Conservation (phyloP, 148 eudicot genomes). For the Drosera capensis region DNA sequence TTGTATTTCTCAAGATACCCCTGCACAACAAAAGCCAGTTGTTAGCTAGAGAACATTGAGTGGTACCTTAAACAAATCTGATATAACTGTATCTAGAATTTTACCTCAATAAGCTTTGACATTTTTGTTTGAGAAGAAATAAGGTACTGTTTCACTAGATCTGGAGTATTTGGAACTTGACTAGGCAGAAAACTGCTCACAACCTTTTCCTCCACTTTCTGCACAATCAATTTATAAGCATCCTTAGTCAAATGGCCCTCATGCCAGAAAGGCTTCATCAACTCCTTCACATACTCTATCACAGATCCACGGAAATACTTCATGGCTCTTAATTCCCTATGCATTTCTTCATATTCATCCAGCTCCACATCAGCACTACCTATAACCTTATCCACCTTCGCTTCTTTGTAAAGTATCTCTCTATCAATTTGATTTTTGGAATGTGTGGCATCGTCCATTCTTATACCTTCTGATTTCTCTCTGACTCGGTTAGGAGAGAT, state of each 20-base stretch:
- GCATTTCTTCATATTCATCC: constrained; percentile 21
- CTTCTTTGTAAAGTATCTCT: constrained; percentile 14
- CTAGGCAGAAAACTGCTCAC: constrained; percentile 46
- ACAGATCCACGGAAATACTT: constrained; percentile 68
- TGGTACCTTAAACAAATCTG: too few relatives aligned
- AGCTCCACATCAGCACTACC: constrained; percentile 22
- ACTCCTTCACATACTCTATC: constrained; percentile 65
- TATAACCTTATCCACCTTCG: constrained; percentile 24
- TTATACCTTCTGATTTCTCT: constrained; percentile 18
- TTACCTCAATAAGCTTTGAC: constrained; percentile 81
- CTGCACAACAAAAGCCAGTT: too few relatives aligned
- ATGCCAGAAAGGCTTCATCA: constrained; percentile 76
- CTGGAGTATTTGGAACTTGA: constrained; percentile 51
- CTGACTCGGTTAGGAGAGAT: too few relatives aligned
- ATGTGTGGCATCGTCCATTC: constrained; percentile 13
- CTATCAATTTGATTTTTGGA: constrained; percentile 15
- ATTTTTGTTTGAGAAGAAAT: constrained; percentile 47
- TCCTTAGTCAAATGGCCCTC: constrained; percentile 73
- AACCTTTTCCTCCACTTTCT: constrained; percentile 73
- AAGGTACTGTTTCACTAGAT: constrained; percentile 49
- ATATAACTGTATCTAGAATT: constrained; percentile 18
- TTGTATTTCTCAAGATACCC: too few relatives aligned
- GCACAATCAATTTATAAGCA: constrained; percentile 76
- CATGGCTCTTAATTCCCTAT: constrained; percentile 40
- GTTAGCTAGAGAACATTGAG: too few relatives aligned